Evolutionary conservation across 208 protist species (phyloP), one percentile per base, ranked within the genome.

Genomic region (Leishmania braziliensis): DNA sequence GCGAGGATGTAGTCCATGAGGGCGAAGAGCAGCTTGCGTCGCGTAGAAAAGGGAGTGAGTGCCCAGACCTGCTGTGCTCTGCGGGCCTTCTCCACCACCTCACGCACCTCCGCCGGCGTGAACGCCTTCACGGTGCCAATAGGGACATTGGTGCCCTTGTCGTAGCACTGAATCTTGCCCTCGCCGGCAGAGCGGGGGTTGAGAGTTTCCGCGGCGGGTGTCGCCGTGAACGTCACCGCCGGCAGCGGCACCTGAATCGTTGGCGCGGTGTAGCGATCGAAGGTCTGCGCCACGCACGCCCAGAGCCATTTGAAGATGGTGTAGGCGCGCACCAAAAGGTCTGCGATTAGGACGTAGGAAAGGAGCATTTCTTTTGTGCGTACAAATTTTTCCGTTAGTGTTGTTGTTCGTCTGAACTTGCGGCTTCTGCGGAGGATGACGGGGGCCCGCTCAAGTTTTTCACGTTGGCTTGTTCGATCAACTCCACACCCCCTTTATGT

Each of bases 1-100:
- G 84, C 80, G 54, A 98, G 86, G 71, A 98, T 90, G 87, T 96
- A 97, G 84, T 98, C 93, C 89, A 97, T 91, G 18, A 98, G 84
- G 62, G 91, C 89, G 75, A 95, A 96, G 54, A 98, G 78, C 14
- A 98, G 89, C 73, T 88, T 88, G 62, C 95, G 93, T 75, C 95
- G 91, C 18, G 92, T 95, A 66, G 92, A 94, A 82, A 98, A 98
- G 53, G 93, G 87, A 12, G 93, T 96, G 71, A 96, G 88, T 29
- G 92, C 89, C 93, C 95, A 98, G 5, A 87, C 77, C 77, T 91
- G 85, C 87, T 98, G 95, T 1, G 95, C 95, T 50, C 75, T 81
- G 69, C 95, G 92, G 3, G 95, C 95, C 63, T 88, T 87, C 78
- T 78, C 73, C 29, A 98, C 91, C 29, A 78, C 82, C 26, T 79